A percentile compares a stretch with the other conserved stretches of the same genome.
These are phyloP conservation scores for Nymphaea colorata DNA, from an alignment of 164 flowering plant genomes.

Conservation along the genomic window DNA sequence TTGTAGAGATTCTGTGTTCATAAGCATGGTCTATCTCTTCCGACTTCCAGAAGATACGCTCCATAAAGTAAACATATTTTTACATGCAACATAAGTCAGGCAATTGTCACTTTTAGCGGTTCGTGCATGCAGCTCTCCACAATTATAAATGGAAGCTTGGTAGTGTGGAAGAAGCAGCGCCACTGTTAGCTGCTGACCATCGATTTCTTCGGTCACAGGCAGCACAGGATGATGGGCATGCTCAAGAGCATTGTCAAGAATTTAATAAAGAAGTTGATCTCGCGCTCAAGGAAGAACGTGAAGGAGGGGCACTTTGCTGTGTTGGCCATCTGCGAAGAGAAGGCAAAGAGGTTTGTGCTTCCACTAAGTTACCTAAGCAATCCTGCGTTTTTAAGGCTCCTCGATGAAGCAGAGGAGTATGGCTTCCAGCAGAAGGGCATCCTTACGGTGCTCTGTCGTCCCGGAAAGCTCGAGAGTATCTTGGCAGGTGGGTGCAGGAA, in stretches of 20 bases:
- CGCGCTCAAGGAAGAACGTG: background rate
- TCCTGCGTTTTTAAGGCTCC: slow-evolving; percentile 13
- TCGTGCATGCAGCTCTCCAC: too few relatives aligned
- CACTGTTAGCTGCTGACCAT: too few relatives aligned
- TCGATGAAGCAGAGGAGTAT: slow-evolving; percentile 16
- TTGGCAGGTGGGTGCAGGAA: slow-evolving; percentile 4
- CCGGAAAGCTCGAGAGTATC: slow-evolving; percentile 17
- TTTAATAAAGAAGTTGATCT: background rate
- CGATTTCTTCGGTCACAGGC: background rate
- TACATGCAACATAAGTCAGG: too few relatives aligned
- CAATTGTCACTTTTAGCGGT: too few relatives aligned
- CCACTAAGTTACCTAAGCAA: slow-evolving; percentile 14
- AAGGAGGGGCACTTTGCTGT: slow-evolving; percentile 12
- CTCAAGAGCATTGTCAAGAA: background rate
- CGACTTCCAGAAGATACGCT: too few relatives aligned
- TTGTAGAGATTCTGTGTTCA: too few relatives aligned
- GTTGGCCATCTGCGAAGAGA: slow-evolving; percentile 5
- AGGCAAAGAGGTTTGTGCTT: slow-evolving; percentile 12
- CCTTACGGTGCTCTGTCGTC: slow-evolving; percentile 15
- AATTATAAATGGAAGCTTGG: too few relatives aligned
- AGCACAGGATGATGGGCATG: background rate
- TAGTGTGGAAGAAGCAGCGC: too few relatives aligned
- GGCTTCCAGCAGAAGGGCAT: slow-evolving; percentile 16
- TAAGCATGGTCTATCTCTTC: too few relatives aligned
- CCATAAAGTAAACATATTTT: too few relatives aligned